Evolutionary conservation across 352 stramenopile genomes (phyloP), one percentile per base, ranked within the genome.

Genomic region (Phytopythium delawarense): DNA sequence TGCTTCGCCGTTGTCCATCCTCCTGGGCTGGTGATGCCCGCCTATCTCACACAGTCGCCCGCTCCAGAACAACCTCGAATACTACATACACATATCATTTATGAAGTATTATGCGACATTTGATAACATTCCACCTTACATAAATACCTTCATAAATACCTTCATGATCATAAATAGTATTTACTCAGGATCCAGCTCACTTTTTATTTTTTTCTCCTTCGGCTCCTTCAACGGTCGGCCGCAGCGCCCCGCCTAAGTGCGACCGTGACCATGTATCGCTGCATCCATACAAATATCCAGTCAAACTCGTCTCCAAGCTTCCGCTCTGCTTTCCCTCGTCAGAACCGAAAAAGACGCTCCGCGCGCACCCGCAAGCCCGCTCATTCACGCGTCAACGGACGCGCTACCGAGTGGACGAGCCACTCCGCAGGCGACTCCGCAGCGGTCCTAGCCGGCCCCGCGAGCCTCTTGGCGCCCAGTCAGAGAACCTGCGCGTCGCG

Each of bases 231-330:
- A 44, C 39, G 39, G 39, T 20, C 15, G 11, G 11, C 39, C 15
- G 39, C 13, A 12, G 15, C 15, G 39, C 39, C 15, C 39, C 39
- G 39, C 11, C 1, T 44, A 48, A 48, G 42, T 48, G 42, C 42
- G 42, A 25, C 39, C 15, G 39, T 39, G 34, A 39, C 7, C 34
- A 12, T 20, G 39, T 44, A 44, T 20, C 39, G 45, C 23, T 32
- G 15, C 18, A 9, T n/a, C 51, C 37, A 70, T 70, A 67, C 60
- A 70, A 61, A 70, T 30, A 28, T 56, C 23, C 64, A 70, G 64
- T 52, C 42, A 45, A 61, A 37, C 7, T n/a, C 25, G 21, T 12
- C 34, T 39, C 34, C 34, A 39, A 4, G 4, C 11, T 54, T 54
- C 7, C 48, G 48, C 48, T 7, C 49, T 12, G 15, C 25, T 12